Base-by-base conservation (phyloP, 441 rosid genomes). In the Populus hybrid region DNA sequence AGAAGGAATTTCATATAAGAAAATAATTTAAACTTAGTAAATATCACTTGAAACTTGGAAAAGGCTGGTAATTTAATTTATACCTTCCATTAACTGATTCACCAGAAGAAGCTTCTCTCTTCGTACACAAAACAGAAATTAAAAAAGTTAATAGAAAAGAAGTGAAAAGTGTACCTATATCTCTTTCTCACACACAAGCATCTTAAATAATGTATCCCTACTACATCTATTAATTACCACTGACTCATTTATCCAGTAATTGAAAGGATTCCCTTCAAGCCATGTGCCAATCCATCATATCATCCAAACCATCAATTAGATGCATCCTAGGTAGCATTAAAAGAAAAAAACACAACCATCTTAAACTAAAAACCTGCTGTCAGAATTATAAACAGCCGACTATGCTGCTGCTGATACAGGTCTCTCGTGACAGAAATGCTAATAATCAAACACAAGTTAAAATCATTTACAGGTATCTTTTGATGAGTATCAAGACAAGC, bases 21-120 rank as follows among this genome's bases (percentile, higher is more conserved):
- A 79, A 69, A 71, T 18, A 73, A 63, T 21, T 71, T 12, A 4
- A 76, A 66, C 6, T 59, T 67, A 2, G 66, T 26, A 63, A 21
- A 63, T 24, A 24, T 24, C 66, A 23, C 66, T 21, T 76, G 38
- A 35, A 77, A 64, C 65, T 57, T 32, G 38, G 77, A 75, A 50
- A 75, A 74, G 77, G 46, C 18, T 12, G 68, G 34, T 42, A 75
- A 79, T 32, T 12, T 42, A 75, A 79, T 32, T 12, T 46, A 21
- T 84, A 88, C 90, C 90, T 86, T 67, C 72, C 74, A 70, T 46
- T 77, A 77, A 72, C 53, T 35, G 81, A 71, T 75, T 73, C 81
- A 73, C 36, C 79, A 63, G 76, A 40, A 53, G 70, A 75, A 77
- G 83, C 86, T 73, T 69, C 79, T 4, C 67, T 70, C 90, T 86